Evolutionary conservation across 768 basidiomycete species (phyloP).

Genomic region (Russula vinacea): DNA sequence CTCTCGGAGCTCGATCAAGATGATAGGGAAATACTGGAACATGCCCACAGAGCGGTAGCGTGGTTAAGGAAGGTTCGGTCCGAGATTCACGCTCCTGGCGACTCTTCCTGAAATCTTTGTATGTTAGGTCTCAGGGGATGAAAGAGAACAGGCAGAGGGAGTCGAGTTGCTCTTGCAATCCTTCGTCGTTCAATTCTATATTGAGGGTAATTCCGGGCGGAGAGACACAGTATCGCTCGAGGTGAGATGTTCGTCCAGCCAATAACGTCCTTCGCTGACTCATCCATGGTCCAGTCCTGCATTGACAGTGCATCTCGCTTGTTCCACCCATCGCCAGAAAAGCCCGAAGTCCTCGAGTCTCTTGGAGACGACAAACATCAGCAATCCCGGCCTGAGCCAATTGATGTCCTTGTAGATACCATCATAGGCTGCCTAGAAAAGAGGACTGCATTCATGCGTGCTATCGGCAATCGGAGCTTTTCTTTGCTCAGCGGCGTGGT

Average conservation of each 20-base stretch:
- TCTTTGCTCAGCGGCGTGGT: conserved; percentile 64
- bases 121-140: conserved; percentile 40
- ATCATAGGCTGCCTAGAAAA: conserved; percentile 88
- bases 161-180: conserved; percentile 69
- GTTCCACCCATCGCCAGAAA: conserved; percentile 41
- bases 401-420: conserved; percentile 84
- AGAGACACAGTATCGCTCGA: conserved; percentile 57
- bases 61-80: conserved; percentile 47
- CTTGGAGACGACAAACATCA: conserved; percentile 39
- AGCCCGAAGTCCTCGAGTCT: conserved; percentile 35
- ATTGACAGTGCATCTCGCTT: conserved; percentile 57
- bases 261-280: neutral
- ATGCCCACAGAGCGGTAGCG: conserved; percentile 43
- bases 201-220: conserved; percentile 55
- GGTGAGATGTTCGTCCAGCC: conserved; percentile 38
- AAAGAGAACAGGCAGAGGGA: conserved; percentile 60
- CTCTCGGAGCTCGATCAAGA: conserved; percentile 56
- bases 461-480: conserved; percentile 78
- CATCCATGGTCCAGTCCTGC: conserved; percentile 46
- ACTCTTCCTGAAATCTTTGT: conserved; percentile 14
- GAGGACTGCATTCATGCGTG: conserved; percentile 74
- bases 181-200: conserved; percentile 68
- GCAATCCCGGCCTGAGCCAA: conserved; percentile 53
- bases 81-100: neutral
- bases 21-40: conserved; percentile 44